A percentile compares a stretch with the other conserved stretches of the same genome.
Conservation (phyloP, 306 rosid species). For the Cajanus cajan region DNA sequence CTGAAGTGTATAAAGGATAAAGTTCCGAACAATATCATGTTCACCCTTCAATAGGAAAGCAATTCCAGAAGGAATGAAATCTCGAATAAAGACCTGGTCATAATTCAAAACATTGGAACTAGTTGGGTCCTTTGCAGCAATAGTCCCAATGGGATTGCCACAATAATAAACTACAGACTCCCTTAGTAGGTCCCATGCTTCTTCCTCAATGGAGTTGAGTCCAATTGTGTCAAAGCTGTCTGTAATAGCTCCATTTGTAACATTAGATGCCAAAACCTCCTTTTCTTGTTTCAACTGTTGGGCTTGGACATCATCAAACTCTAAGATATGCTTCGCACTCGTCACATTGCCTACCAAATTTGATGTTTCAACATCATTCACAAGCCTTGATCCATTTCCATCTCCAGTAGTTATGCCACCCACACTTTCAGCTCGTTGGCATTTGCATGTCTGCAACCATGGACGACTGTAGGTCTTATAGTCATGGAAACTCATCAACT, state of each 20-base stretch:
- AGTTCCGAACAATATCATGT: constrained; percentile 82
- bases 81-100: constrained; percentile 89
- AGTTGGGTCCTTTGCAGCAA: constrained; percentile 79
- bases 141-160: constrained; percentile 80
- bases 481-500: constrained; percentile 27
- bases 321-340: constrained; percentile 36
- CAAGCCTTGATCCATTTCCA: constrained; percentile 52
- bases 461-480: constrained; percentile 12
- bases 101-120: constrained; percentile 68
- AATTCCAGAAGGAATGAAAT: constrained; percentile 88
- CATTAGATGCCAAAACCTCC: constrained; percentile 41
- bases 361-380: constrained; percentile 43
- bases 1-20: constrained; percentile 83
- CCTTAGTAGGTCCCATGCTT: constrained; percentile 80
- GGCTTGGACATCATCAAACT: constrained; percentile 57
- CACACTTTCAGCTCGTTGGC: constrained; percentile 53
- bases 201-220: constrained; percentile 62
- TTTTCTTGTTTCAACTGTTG: constrained; percentile 52
- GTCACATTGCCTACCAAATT: constrained; percentile 35
- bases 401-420: constrained; percentile 44
- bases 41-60: constrained; percentile 89
- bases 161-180: constrained; percentile 75
- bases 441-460: constrained; percentile 51
- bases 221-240: constrained; percentile 37
- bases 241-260: constrained; percentile 47